Conservation (phyloP, 1,284 basidiomycete species). For the Cutaneotrichosporon sp. region DNA sequence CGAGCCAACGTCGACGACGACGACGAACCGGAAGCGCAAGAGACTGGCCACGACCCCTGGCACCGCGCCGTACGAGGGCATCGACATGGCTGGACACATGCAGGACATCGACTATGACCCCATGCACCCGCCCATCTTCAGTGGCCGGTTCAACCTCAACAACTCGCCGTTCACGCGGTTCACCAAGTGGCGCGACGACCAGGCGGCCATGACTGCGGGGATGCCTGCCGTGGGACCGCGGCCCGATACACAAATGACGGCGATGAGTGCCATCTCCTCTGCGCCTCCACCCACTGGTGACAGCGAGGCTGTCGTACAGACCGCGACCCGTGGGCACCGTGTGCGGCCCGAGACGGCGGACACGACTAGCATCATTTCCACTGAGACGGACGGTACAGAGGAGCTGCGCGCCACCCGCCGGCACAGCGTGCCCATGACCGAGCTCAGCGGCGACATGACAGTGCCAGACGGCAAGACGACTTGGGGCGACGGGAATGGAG, state of each 20-base stretch:
- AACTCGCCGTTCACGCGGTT: conserved; percentile 13
- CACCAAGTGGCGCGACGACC: not conserved
- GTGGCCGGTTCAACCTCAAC: conserved; percentile 43
- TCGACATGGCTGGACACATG: not conserved
- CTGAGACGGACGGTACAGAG: not conserved
- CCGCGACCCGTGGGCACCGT: not conserved
- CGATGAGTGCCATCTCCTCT: not conserved
- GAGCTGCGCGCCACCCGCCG: not conserved
- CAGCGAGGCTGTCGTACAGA: not conserved
- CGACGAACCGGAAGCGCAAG: not conserved
- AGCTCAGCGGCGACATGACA: conserved; percentile 50
- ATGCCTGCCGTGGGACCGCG: not conserved
- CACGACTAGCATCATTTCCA: not conserved
- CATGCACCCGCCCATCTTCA: conserved; percentile 37
- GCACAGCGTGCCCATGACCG: conserved; percentile 43
- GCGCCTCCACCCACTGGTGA: not conserved
- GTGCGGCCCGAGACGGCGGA: not conserved
- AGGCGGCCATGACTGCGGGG: not conserved
- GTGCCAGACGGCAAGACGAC: conserved; percentile 53
- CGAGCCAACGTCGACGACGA: too few relatives aligned
- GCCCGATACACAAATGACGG: not conserved
- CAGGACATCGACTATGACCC: conserved; percentile 27
- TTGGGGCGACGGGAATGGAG: conserved; percentile 47
- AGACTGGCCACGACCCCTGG: not conserved
- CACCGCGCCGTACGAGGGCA: not conserved